A percentile compares a stretch with the other conserved stretches of the same genome.
Evolutionary conservation across 257 asterid species (phyloP).

Genomic region (Datura wrightii): DNA sequence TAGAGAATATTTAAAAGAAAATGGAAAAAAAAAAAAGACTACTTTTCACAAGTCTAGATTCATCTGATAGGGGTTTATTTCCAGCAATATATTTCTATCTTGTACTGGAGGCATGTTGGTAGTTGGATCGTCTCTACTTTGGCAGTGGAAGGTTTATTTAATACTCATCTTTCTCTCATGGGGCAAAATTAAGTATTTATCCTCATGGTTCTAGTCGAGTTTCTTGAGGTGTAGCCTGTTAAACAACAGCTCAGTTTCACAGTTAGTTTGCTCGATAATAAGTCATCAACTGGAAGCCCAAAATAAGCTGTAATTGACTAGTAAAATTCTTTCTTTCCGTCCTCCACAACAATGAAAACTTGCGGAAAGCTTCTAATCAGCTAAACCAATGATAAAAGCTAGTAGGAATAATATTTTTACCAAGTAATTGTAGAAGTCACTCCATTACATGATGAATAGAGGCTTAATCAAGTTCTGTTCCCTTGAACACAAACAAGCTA

Average conservation of each 20-base stretch:
- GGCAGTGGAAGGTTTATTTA: neutral
- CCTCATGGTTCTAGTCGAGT: neutral
- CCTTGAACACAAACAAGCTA: slow-evolving; percentile 27
- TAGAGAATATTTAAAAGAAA: neutral
- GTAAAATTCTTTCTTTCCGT: neutral
- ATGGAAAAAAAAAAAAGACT: neutral
- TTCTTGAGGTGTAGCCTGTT: neutral
- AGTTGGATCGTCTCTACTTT: neutral
- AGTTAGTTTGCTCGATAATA: neutral
- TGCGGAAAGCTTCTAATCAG: neutral
- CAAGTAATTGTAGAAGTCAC: neutral
- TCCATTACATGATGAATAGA: neutral
- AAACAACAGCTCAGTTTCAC: neutral
- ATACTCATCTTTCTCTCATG: slow-evolving; percentile 5
- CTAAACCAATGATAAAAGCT: neutral
- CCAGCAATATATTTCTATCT: neutral
- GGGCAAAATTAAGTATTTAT: neutral
- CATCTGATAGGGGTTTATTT: neutral
- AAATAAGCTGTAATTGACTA: neutral
- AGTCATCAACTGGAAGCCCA: neutral
- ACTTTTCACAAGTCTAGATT: neutral
- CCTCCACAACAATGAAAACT: slow-evolving; percentile 7
- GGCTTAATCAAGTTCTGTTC: neutral
- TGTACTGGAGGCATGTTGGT: neutral
- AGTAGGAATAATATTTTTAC: neutral